A percentile compares a stretch with the other conserved stretches of the same genome.
Evolutionary conservation across 2,329 filamentous ascomycete genomes (phyloP).

Genomic region (Verticillium isaacii): DNA sequence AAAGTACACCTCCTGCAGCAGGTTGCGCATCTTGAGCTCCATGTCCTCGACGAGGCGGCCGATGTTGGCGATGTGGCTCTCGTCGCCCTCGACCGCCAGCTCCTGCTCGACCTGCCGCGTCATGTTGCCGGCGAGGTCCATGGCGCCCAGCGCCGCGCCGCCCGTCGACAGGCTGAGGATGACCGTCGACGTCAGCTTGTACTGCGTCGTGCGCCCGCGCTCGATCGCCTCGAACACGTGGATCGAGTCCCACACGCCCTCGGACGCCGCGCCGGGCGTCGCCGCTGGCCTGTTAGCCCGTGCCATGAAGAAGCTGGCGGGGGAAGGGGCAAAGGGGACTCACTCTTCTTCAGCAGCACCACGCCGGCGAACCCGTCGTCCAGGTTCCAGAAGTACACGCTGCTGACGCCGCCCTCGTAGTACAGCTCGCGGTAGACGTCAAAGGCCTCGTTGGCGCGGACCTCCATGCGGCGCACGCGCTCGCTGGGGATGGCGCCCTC

Average conservation of each 20-base stretch:
- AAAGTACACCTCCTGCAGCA: slow-evolving; percentile 98
- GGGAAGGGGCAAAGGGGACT: slow-evolving; percentile 18
- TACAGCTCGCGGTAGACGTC: slow-evolving; percentile 96
- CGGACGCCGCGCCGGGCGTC: slow-evolving; percentile 58
- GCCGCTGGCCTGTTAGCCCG: slow-evolving; percentile 44
- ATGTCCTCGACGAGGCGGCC: slow-evolving; percentile 95
- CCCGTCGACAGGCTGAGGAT: slow-evolving; percentile 77
- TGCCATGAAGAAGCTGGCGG: too few species aligned
- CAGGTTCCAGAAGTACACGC: slow-evolving; percentile 97
- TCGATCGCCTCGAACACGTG: slow-evolving; percentile 98
- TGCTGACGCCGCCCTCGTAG: slow-evolving; percentile 93
- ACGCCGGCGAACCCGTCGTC: slow-evolving; percentile 98
- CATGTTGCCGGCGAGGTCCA: slow-evolving; percentile 97
- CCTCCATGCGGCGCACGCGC: slow-evolving; percentile 86
- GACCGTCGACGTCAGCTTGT: slow-evolving; percentile 96
- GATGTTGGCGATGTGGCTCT: slow-evolving; percentile 92
- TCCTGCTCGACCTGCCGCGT: slow-evolving; percentile 94
- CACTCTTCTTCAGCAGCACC: slow-evolving; percentile 91
- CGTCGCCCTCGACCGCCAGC: slow-evolving; percentile 82
- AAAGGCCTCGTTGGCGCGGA: slow-evolving; percentile 92
- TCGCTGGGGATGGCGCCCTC: slow-evolving; percentile 88
- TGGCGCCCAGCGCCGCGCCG: slow-evolving; percentile 61
- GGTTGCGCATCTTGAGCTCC: slow-evolving; percentile 98
- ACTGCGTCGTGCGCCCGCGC: slow-evolving; percentile 85
- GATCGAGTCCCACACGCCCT: slow-evolving; percentile 94